These are phyloP conservation scores for Fusarium sambucinum DNA, from an alignment of 2,329 filamentous ascomycete species.

Conservation along the genomic window DNA sequence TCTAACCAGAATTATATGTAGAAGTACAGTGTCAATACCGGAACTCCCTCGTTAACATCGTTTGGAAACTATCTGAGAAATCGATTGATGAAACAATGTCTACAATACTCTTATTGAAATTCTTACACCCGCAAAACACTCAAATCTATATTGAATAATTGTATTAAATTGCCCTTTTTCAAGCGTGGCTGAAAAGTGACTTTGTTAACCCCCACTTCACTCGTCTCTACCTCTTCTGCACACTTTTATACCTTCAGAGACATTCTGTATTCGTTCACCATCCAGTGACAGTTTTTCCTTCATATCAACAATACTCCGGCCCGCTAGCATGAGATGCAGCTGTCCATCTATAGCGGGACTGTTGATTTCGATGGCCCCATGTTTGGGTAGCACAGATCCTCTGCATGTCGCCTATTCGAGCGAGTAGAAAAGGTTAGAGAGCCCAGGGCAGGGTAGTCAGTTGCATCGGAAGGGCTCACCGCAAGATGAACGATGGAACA, in stretches of 20 bases:
- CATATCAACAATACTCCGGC: not conserved
- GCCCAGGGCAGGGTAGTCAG: not conserved
- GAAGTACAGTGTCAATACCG: constrained; percentile 10
- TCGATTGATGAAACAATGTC: constrained; percentile 13
- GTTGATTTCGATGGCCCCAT: not conserved
- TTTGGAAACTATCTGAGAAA: constrained; percentile 11
- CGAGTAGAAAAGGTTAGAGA: constrained; percentile 1
- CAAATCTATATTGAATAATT: not conserved
- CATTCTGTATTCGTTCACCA: not conserved
- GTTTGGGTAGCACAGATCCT: constrained; percentile 3
- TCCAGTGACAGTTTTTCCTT: not conserved
- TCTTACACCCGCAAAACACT: constrained; percentile 1
- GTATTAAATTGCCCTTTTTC: constrained; percentile 1
- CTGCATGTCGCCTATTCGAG: constrained; percentile 13
- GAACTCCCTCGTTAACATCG: not conserved
- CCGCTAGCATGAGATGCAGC: not conserved
- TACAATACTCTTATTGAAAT: constrained; percentile 29
- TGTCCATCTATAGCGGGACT: not conserved
- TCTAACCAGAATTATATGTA: accelerated
- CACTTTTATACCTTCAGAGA: constrained; percentile 1
- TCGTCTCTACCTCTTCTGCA: not conserved
- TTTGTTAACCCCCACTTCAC: not conserved
- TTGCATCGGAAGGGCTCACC: constrained; percentile 1
- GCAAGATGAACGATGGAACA: constrained; percentile 2
- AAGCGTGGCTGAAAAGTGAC: constrained; percentile 21